Percentiles rank a stretch among this genome's conserved stretches.
Evolutionary conservation across 345 rosid species (phyloP).

Genomic region (Murraya koenigii): DNA sequence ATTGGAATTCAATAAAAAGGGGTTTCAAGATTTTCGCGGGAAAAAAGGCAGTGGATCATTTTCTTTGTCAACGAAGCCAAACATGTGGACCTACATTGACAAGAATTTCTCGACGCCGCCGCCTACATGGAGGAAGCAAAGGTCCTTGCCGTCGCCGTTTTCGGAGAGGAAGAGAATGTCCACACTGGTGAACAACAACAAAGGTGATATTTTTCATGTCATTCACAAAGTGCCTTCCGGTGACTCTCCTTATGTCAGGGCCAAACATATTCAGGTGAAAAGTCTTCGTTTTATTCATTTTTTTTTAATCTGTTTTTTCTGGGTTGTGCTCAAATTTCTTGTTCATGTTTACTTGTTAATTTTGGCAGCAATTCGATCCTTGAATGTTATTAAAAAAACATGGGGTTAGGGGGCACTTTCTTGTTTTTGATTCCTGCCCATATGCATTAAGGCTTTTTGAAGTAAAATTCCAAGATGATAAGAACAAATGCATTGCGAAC

Average conservation of each 20-base stretch:
- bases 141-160: background rate
- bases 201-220: conserved; percentile 49
- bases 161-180: conserved; percentile 17
- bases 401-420: background rate
- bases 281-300: background rate
- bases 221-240: conserved; percentile 74
- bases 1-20: background rate
- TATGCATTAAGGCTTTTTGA: background rate
- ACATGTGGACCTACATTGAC: conserved; percentile 6
- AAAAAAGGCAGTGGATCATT: background rate
- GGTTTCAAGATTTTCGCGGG: background rate
- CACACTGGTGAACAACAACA: conserved; percentile 29
- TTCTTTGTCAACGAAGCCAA: conserved; percentile 7
- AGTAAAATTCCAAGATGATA: background rate
- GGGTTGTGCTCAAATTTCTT: background rate
- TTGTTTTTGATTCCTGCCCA: background rate
- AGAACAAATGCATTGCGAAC: background rate
- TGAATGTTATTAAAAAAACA: background rate
- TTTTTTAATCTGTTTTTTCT: background rate
- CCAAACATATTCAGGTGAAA: conserved; percentile 75
- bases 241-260: conserved; percentile 82
- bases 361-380: background rate
- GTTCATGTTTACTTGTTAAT: background rate
- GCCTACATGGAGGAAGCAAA: conserved; percentile 14
- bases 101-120: conserved; percentile 18